A percentile compares a stretch with the other conserved stretches of the same genome.
Conservation (phyloP, 2,329 filamentous ascomycete species). For the Cladosporium sp. region DNA sequence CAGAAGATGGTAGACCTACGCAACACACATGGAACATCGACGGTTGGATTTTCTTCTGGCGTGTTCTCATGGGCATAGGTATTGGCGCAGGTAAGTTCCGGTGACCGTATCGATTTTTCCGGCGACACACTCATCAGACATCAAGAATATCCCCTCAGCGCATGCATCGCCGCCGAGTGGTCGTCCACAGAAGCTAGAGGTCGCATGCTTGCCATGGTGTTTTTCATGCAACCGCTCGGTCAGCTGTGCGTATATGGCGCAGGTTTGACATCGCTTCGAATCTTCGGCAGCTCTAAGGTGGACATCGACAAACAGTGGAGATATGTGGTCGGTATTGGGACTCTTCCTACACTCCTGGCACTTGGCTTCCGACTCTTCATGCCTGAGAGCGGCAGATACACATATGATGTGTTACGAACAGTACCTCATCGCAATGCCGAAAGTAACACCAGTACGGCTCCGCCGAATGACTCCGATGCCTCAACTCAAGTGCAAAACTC, state of each 20-base stretch:
- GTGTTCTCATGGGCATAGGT: slow-evolving; percentile 37
- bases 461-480: background rate
- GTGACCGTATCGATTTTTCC: too few relatives aligned
- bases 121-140: background rate
- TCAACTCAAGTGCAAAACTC: background rate
- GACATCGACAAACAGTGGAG: slow-evolving; percentile 38
- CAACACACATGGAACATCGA: slow-evolving; percentile 34
- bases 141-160: slow-evolving; percentile 31
- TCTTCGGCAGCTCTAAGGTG: slow-evolving; percentile 25
- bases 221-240: slow-evolving; percentile 40
- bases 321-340: slow-evolving; percentile 37
- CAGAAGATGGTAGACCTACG: slow-evolving; percentile 20
- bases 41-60: slow-evolving; percentile 38
- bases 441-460: slow-evolving; percentile 4
- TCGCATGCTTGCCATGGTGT: slow-evolving; percentile 39
- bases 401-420: slow-evolving; percentile 21
- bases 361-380: slow-evolving; percentile 38
- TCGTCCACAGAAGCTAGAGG: slow-evolving; percentile 34
- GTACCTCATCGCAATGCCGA: slow-evolving; percentile 25
- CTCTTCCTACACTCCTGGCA: slow-evolving; percentile 34
- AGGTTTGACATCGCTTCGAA: slow-evolving; percentile 14
- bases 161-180: slow-evolving; percentile 38
- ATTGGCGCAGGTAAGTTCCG: slow-evolving; percentile 30
- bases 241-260: slow-evolving; percentile 30
- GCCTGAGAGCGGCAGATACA: slow-evolving; percentile 38